Evolutionary conservation across 2,329 filamentous ascomycete genomes (phyloP).

Genomic region (Phaeosphaeria sp.): DNA sequence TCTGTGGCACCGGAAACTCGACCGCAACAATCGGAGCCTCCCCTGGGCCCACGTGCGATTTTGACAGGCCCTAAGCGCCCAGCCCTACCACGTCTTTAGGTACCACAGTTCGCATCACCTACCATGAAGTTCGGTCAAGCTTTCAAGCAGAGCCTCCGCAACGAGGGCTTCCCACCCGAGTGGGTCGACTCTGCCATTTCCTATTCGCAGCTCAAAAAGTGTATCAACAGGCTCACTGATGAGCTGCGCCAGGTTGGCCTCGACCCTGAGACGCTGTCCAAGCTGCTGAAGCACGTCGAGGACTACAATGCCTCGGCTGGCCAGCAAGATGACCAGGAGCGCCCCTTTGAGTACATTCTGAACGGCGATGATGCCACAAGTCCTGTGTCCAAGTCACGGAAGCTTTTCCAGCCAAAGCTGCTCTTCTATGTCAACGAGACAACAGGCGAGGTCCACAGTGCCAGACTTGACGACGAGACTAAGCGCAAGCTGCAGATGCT

Average conservation of each 20-base stretch:
- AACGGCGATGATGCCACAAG: constrained; percentile 17
- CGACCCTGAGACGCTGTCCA: constrained; percentile 71
- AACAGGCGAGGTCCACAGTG: constrained; percentile 72
- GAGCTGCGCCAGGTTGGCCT: constrained; percentile 76
- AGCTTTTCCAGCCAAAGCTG: constrained; percentile 68
- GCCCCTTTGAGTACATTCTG: constrained; percentile 48
- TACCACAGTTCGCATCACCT: constrained; percentile 13
- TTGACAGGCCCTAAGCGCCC: constrained; percentile 28
- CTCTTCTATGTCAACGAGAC: constrained; percentile 72
- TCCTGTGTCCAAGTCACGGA: constrained; percentile 16
- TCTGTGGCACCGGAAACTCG: constrained; percentile 10
- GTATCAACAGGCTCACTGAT: constrained; percentile 77
- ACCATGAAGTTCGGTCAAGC: constrained; percentile 86
- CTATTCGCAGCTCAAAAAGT: constrained; percentile 86
- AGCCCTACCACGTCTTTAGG: constrained; percentile 18
- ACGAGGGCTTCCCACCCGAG: constrained; percentile 76
- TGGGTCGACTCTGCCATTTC: constrained; percentile 78
- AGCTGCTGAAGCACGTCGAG: constrained; percentile 61
- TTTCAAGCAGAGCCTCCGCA: constrained; percentile 72
- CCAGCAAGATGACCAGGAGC: constrained; percentile 32
- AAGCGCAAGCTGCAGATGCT: constrained; percentile 68
- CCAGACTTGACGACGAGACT: constrained; percentile 70
- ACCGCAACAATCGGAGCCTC: constrained; percentile 21
- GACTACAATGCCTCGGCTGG: constrained; percentile 40
- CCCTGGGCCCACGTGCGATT: constrained; percentile 35